Base-by-base conservation (phyloP, 306 rosid species). In the Begonia loranthoides region DNA sequence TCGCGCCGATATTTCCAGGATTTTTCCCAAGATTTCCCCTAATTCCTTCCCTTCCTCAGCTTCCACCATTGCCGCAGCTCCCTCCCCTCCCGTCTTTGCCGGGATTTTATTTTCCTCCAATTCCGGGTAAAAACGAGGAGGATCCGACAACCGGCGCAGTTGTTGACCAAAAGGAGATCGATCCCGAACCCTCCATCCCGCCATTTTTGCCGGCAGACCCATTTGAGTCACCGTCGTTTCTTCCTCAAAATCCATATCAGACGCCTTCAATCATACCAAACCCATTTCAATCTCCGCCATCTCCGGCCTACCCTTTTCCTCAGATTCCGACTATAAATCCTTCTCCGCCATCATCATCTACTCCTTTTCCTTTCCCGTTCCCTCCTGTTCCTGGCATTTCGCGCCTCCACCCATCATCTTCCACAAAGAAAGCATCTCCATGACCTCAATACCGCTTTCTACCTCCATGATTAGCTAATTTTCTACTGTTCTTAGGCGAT, bases 241-340 rank as follows among this genome's bases (percentile, higher is more conserved):
- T 56, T 49, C 60, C 19, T 44, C 60, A 49, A 22, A 38, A 56
- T 10, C 44, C 21, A 28, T 21, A 43, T 49, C 40, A 19, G 6
- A 22, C 21, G 2, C 39, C 45, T 49, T 85, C 75, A 17, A 17
- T 75, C 12, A 13, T 73, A 9, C 76, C 82, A 0, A 79, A 76
- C 51, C 93, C 72, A 10, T 48, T 80, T 41, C 70, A 71, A 67
- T 83, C 85, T 24, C 75, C 85, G 10, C 77, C 70, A 12, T 62
- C 34, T 15, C 57, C 74, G 41, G 41, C 56, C 46, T 17, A 70
- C 58, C 79, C 77, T 38, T 10, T 66, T n/a, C 87, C 86, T 28
- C 78, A 79, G 17, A 45, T 67, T 12, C 76, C 93, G 12, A 79
- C 80, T 15, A 55, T 69, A 1, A 63, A 69, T 58, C 82, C 87